phyloP scores from a whole-genome alignment of 2,329 filamentous ascomycete species.

The Colletotrichum filicis region DNA sequence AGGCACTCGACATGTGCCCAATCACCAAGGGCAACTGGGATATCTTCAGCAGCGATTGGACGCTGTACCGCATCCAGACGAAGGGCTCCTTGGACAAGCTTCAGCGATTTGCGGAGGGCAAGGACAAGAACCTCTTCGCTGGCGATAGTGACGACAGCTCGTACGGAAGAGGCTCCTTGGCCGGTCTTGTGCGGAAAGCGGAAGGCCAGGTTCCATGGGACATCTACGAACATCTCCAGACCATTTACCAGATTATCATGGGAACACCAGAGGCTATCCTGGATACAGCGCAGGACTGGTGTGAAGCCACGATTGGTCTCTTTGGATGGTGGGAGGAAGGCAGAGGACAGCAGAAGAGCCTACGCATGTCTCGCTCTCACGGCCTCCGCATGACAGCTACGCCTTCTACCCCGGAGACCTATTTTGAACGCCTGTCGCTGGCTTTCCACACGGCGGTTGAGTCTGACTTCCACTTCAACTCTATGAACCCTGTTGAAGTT shows the following conservation, averaged over 20 bases:
- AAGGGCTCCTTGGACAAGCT: constrained; percentile 76
- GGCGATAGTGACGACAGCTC: constrained; percentile 44
- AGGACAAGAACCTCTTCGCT: constrained; percentile 57
- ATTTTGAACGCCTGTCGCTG: constrained; percentile 77
- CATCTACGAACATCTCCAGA: constrained; percentile 86
- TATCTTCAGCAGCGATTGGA: constrained; percentile 84
- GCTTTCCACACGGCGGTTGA: constrained; percentile 76
- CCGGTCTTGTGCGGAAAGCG: constrained; percentile 78
- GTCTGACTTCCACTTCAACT: constrained; percentile 81
- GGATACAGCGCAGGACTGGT: constrained; percentile 86
- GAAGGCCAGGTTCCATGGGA: constrained; percentile 91
- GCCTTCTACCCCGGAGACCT: constrained; percentile 70
- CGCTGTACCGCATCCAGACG: constrained; percentile 81
- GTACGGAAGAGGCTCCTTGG: constrained; percentile 62
- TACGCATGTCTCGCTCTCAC: constrained; percentile 53
- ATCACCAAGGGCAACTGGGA: constrained; percentile 81
- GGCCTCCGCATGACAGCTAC: constrained; percentile 48
- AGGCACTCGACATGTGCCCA: constrained; percentile 80
- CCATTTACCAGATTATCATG: constrained; percentile 83
- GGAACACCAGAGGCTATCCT: constrained; percentile 82
- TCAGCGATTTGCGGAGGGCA: constrained; percentile 82
- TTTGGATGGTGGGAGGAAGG: constrained; percentile 93
- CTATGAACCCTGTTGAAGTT: constrained; percentile 80
- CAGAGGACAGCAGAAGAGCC: constrained; percentile 59
- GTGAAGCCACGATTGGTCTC: constrained; percentile 85